phyloP scores from a whole-genome alignment of 495 filamentous ascomycete species.

The Aspergillus wentii region DNA sequence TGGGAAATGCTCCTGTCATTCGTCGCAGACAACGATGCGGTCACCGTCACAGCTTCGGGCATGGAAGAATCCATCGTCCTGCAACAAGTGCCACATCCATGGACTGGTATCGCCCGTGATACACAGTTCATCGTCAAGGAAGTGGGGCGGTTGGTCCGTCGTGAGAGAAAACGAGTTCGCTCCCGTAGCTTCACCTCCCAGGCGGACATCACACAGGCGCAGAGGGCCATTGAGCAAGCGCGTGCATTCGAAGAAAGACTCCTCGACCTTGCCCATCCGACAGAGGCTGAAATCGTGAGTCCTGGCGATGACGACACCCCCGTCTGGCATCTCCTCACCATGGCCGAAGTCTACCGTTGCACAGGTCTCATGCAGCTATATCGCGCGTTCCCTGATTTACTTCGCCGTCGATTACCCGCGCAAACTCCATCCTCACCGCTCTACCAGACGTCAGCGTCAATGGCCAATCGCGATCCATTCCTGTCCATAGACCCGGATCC shows the following conservation, averaged over 20 bases:
- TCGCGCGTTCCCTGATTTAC: conserved; percentile 49
- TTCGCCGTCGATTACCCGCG: conserved; percentile 34
- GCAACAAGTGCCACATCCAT: conserved; percentile 49
- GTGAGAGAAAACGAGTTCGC: conserved; percentile 41
- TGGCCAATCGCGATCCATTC: conserved; percentile 18
- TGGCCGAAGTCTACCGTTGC: conserved; percentile 53
- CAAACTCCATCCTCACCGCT: conserved; percentile 9
- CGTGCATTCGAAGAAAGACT: conserved; percentile 47
- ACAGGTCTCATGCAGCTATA: conserved; percentile 52
- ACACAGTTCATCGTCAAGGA: conserved; percentile 51
- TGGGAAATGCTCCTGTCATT: conserved; percentile 59
- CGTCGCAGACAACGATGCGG: conserved; percentile 42
- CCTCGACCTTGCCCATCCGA: conserved; percentile 41
- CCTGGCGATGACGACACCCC: conserved; percentile 52
- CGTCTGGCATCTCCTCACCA: conserved; percentile 51
- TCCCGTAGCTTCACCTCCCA: conserved; percentile 30
- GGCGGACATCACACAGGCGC: conserved; percentile 34
- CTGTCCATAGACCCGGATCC: conserved; percentile 25
- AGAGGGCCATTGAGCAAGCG: conserved; percentile 41
- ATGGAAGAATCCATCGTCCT: conserved; percentile 26
- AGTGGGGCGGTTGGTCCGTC: conserved; percentile 47
- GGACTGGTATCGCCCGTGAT: conserved; percentile 54
- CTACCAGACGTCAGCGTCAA: conserved; percentile 4
- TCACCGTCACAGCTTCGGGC: conserved; percentile 20
- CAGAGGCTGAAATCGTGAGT: conserved; percentile 44